These are phyloP conservation scores for Suillus variegatus DNA, from an alignment of 768 basidiomycete genomes.

Conservation along the genomic window DNA sequence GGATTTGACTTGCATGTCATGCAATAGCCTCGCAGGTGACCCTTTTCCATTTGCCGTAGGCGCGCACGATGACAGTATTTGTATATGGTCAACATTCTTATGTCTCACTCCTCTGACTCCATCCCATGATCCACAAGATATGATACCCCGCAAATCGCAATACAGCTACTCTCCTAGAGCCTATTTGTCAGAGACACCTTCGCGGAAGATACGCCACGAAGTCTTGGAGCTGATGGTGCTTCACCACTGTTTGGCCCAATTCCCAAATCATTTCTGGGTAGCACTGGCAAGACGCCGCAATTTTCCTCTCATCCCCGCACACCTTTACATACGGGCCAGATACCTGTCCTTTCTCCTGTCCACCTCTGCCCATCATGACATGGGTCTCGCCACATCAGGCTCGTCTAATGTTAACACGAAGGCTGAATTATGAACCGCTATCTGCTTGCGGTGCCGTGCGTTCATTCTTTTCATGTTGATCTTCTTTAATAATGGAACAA, in stretches of 20 bases:
- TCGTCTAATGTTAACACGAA: too few relatives aligned
- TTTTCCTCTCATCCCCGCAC: slow-evolving; percentile 3
- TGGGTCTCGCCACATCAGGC: too few relatives aligned
- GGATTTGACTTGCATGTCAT: slow-evolving; percentile 78
- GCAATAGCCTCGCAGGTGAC: slow-evolving; percentile 65
- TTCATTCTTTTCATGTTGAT: too few relatives aligned
- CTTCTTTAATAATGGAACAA: too few relatives aligned
- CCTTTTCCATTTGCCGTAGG: slow-evolving; percentile 65
- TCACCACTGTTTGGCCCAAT: slow-evolving; percentile 45
- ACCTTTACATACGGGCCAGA: slow-evolving; percentile 1
- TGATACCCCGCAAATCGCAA: slow-evolving; percentile 6
- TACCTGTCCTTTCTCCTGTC: neutral
- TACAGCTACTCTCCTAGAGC: slow-evolving; percentile 5
- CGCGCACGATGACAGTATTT: slow-evolving; percentile 72
- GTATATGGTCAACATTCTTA: slow-evolving; percentile 60
- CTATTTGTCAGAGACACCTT: slow-evolving; percentile 13
- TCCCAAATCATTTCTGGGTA: slow-evolving; percentile 17
- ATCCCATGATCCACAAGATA: neutral
- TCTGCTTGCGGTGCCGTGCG: too few relatives aligned
- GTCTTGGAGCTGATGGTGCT: slow-evolving; percentile 23
- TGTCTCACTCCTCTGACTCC: neutral
- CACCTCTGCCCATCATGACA: neutral
- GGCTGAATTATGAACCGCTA: too few relatives aligned
- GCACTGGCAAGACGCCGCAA: neutral
- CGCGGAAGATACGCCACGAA: slow-evolving; percentile 30